Conservation (phyloP, 805 yeast genomes). For the Candida insectalens region DNA sequence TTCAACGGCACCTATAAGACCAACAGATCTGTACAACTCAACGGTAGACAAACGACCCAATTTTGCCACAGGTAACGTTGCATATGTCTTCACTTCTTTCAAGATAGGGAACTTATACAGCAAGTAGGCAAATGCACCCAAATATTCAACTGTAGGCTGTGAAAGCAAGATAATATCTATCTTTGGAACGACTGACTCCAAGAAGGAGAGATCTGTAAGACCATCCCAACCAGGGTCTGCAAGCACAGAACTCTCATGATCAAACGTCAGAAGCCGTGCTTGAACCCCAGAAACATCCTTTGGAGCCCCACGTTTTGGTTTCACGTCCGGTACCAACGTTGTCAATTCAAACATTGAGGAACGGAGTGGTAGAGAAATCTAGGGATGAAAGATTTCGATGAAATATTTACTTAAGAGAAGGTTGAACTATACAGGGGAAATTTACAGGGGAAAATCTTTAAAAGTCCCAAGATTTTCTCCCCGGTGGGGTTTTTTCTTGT, state of each 20-base stretch:
- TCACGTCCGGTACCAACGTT: slow-evolving; percentile 1
- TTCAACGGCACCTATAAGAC: slow-evolving; percentile 64
- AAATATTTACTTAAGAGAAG: too few relatives aligned
- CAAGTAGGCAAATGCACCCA: slow-evolving; percentile 71
- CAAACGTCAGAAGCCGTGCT: slow-evolving; percentile 42
- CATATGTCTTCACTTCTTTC: slow-evolving; percentile 62
- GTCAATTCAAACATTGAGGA: neutral
- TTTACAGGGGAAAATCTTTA: too few relatives aligned
- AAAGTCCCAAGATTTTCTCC: too few relatives aligned
- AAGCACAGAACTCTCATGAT: slow-evolving; percentile 39
- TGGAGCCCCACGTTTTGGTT: slow-evolving; percentile 8
- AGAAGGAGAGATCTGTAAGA: slow-evolving; percentile 27
- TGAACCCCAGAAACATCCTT: slow-evolving; percentile 11
- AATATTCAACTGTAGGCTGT: slow-evolving; percentile 70
- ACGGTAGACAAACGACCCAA: slow-evolving; percentile 78
- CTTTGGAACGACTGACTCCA: slow-evolving; percentile 32
- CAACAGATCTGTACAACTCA: slow-evolving; percentile 68
- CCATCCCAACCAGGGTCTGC: slow-evolving; percentile 79
- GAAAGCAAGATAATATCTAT: slow-evolving; percentile 72
- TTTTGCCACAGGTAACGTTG: slow-evolving; percentile 85
- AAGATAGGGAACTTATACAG: slow-evolving; percentile 51
- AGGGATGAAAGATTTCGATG: too few relatives aligned
- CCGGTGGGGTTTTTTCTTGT: neutral
- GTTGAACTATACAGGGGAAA: too few relatives aligned
- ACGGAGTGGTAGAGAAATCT: too few relatives aligned